Percentiles rank a stretch among this genome's conserved stretches.
Evolutionary conservation across 2,329 filamentous ascomycete species (phyloP).

Genomic region (Xylaria sp.): DNA sequence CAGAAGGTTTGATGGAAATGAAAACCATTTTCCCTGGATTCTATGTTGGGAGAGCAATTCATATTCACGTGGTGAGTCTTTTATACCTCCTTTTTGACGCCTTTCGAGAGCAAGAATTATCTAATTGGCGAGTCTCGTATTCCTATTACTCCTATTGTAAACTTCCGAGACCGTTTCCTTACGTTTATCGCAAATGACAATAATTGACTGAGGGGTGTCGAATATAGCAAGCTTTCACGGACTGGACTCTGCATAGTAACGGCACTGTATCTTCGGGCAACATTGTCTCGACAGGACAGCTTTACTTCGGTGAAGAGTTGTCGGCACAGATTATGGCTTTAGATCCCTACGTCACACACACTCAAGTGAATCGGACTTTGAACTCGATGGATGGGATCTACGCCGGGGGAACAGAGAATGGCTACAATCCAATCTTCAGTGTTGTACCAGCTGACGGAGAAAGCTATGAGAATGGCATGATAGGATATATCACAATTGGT

Average conservation of each 20-base stretch:
- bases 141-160: not conserved
- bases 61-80: conserved; percentile 36
- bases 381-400: conserved; percentile 47
- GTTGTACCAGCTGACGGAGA: conserved; percentile 51
- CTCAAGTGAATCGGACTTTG: conserved; percentile 51
- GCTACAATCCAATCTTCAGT: conserved; percentile 49
- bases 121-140: no score
- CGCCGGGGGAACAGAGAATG: conserved; percentile 38
- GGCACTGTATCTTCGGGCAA: conserved; percentile 37
- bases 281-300: conserved; percentile 36
- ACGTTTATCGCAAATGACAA: not conserved
- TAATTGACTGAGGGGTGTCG: not conserved
- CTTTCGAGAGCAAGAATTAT: not conserved
- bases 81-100: no score
- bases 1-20: conserved; percentile 46
- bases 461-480: conserved; percentile 51
- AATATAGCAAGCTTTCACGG: conserved; percentile 32
- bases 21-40: conserved; percentile 43
- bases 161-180: no score
- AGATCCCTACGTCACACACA: conserved; percentile 51
- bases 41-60: conserved; percentile 43
- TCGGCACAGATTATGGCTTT: conserved; percentile 49
- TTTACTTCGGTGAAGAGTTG: conserved; percentile 36
- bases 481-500: conserved; percentile 53
- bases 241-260: conserved; percentile 38